A percentile compares a stretch with the other conserved stretches of the same genome.
Evolutionary conservation across 768 basidiomycete genomes (phyloP).

Genomic region (Termitomyces eurrhizus): DNA sequence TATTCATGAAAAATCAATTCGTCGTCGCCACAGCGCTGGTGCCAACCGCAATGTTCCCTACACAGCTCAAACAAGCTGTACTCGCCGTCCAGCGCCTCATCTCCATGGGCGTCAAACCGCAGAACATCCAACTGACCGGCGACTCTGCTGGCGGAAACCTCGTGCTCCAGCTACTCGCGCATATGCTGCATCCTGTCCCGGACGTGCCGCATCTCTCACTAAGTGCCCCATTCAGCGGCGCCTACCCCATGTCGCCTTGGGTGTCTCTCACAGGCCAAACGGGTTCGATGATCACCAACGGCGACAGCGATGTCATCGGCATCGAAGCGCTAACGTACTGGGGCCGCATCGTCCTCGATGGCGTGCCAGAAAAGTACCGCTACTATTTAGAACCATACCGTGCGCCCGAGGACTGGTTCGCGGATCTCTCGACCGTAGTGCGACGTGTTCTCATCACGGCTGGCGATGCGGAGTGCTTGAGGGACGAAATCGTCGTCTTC

Average conservation of each 20-base stretch:
- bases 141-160: conserved; percentile 34
- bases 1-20: too few relatives aligned
- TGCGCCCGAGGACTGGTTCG: conserved; percentile 31
- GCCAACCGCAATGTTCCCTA: conserved; percentile 25
- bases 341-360: conserved; percentile 15
- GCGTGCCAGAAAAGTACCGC: conserved; percentile 18
- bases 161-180: conserved; percentile 23
- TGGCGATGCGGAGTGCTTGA: conserved; percentile 30
- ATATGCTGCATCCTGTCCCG: conserved; percentile 26
- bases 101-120: conserved; percentile 21
- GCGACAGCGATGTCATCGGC: conserved; percentile 18
- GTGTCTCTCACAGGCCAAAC: conserved; percentile 16
- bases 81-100: conserved; percentile 26
- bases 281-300: conserved; percentile 13
- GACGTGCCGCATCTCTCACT: conserved; percentile 15
- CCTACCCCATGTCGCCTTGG: conserved; percentile 31
- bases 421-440: conserved; percentile 25
- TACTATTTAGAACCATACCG: conserved; percentile 27
- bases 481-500: conserved; percentile 27
- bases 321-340: conserved; percentile 10
- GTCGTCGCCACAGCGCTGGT: conserved; percentile 18
- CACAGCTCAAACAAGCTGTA: conserved; percentile 23
- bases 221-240: conserved; percentile 18
- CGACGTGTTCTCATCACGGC: conserved; percentile 32
- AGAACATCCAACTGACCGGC: conserved; percentile 25